These are phyloP conservation scores for Globisporangium mamillatum DNA, from an alignment of 352 stramenopile species.

Conservation along the genomic window DNA sequence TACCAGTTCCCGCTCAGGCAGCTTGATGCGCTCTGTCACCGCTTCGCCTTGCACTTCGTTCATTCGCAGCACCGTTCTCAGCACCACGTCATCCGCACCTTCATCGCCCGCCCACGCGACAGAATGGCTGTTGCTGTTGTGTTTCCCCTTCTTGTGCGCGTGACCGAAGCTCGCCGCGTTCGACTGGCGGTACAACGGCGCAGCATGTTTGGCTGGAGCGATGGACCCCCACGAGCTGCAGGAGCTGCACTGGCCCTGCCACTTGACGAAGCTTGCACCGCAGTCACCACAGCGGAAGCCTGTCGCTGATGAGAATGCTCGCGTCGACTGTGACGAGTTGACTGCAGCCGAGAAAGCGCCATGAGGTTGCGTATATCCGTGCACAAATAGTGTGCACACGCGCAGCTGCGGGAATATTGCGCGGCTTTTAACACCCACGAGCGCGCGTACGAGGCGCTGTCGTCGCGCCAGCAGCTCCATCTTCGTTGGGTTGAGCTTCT, in stretches of 20 bases:
- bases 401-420: neutral
- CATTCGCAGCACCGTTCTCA: slow-evolving; percentile 49
- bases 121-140: slow-evolving; percentile 27
- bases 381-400: too few relatives aligned
- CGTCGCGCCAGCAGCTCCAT: slow-evolving; percentile 4
- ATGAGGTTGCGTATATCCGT: neutral
- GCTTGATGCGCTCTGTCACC: slow-evolving; percentile 52
- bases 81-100: slow-evolving; percentile 9
- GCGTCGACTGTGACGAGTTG: neutral
- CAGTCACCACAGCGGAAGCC: slow-evolving; percentile 55
- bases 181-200: slow-evolving; percentile 53
- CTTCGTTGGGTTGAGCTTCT: neutral
- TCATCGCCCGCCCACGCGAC: slow-evolving; percentile 33
- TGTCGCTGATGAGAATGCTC: slow-evolving; percentile 20
- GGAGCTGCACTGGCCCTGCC: slow-evolving; percentile 81
- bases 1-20: slow-evolving; percentile 68
- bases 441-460: slow-evolving; percentile 3
- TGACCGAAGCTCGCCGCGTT: slow-evolving; percentile 41
- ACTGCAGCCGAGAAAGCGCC: neutral
- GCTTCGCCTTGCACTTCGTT: slow-evolving; percentile 64
- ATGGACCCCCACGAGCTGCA: slow-evolving; percentile 92
- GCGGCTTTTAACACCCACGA: neutral
- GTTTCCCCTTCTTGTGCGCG: slow-evolving; percentile 37
- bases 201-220: slow-evolving; percentile 37
- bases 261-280: slow-evolving; percentile 72